Base-by-base conservation (phyloP, 306 rosid species). In the Argentina anserina region DNA sequence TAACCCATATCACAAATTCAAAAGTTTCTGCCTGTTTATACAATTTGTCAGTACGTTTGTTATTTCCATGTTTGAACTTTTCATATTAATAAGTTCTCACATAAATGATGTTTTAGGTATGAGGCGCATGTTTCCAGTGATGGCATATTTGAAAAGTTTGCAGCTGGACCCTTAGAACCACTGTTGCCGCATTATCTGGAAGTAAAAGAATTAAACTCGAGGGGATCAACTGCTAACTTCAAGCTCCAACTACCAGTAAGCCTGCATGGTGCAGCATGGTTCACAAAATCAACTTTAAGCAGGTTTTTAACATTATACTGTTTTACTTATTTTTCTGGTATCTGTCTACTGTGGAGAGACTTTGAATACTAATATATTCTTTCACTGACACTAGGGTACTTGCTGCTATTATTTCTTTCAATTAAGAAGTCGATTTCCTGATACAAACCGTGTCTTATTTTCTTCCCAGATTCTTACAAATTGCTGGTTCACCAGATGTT, bases 231-330 rank as follows among this genome's bases (percentile, higher is more conserved):
- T 84, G 81, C 90, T 49, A 77, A 79, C 73, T 80, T 82, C 69
- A 90, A 81, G 68, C 90, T 94, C 61, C 70, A 78, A 72, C 83
- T 79, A 33, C 94, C 89, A 3, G 87, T 79, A 82, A 79, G 79
- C 71, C 75, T 81, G 81, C 83, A 46, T 56, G 83, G 81, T 77
- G 83, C 82, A 73, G 82, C 87, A 61, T 94, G 97, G 97, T 91
- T 94, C 83, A 85, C 96, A 65, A 94, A 88, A 87, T 80, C 86
- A 64, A 88, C 90, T 74, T 69, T 94, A 45, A 88, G 56, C 81
- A 91, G 98, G 98, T 94, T 85, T 74, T 46, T 76, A 66, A 68
- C 78, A 56, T 73, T 41, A 59, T 42, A 39, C 56, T 45, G 59
- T 75, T 75, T 72, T 18, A 2, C 31, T 9, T 40, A 58, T 40